Base-by-base conservation (phyloP, 2,329 filamentous ascomycete genomes). In the Fusarium acutatum region DNA sequence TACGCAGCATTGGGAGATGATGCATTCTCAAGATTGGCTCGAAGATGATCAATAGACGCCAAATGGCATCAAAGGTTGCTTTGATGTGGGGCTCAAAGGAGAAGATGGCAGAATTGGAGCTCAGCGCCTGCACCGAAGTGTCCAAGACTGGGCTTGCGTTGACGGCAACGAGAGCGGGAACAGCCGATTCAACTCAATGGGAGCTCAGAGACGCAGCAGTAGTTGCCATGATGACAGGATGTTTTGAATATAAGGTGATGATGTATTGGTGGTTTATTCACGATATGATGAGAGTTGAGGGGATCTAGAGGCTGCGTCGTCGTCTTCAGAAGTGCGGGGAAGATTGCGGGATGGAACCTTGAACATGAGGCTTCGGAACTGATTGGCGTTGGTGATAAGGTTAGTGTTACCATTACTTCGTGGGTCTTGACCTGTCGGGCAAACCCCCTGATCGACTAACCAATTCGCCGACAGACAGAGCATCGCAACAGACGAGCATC, bases 1-100 rank as follows among this genome's bases (percentile, higher is more conserved):
- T 58, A 58, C 18, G 52, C 26, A 34, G 53, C 53, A 32, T 30
- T 49, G 15, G 59, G 28, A 24, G 60, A 34, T 20, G 43, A 47
- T 22, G 60, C 34, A 59, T 22, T 34, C 13, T 34, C 41, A n/a
- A 28, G 7, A 32, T 46, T 47, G 18, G 41, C 32, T 5, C 34
- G 30, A 32, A 46, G 40, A 26, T 58, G 11, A 35, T 35, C 40
- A 14, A 35, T 11, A 44, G 26, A 59, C 53, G 43, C 6, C 20
- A 35, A 3, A 43, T 58, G 9, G 52, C 43, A 26, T 28, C 26
- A 40, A 41, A 35, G 1, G 41, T 43, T 30, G 34, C 50, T 35
- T 64, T 40, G 20, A 46, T 1, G 26, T 34, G 22, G 5, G 52
- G 60, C 15, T 58, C 41, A 15, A 59, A 59, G 32, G 43, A 59